Evolutionary conservation across 2,329 filamentous ascomycete genomes (phyloP), one percentile per base, ranked within the genome.

Genomic region (Coniochaeta sp.): DNA sequence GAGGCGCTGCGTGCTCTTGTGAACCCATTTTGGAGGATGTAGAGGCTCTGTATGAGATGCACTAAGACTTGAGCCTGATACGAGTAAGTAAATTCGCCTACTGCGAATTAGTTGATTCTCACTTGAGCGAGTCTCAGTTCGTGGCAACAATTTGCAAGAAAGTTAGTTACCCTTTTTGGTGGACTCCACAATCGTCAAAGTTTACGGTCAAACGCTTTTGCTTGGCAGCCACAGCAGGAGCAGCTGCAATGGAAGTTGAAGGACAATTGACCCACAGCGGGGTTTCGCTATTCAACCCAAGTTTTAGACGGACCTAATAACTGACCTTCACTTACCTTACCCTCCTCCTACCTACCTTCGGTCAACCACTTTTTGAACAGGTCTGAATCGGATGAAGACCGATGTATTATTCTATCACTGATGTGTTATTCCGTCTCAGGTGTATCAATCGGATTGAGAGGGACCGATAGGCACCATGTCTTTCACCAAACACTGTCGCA

Each of bases 1-100:
- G 44, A 63, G 34, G 17, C 63, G 65, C 34, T 66, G 65, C 10
- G 34, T 32, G 19, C 54, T 57, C 66, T 30, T 63, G 62, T n/a
- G 61, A 22, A 14, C 64, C 65, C 66, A 67, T 67, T 14, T 4
- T 62, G 12, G n/a, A 12, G 9, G 14, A 30, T n/a, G 4, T 24
- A 16, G 26, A 24, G 12, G 19, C 22, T 14, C 26, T 3, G 19
- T 22, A 28, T 52, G 47, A 52, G 47, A 28, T 52, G 47, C 10
- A n/a, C 2, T 40, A 19, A n/a, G 38, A 10, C 4, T 40, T 17
- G 17, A 40, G n/a, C 4, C 7, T n/a, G 38, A 40, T n/a, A 40
- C 9, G 10, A 40, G 38, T 40, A 10, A n/a, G n/a, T 10, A 9
- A n/a, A 19, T 40, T 40, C 17, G 38, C 38, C 14, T n/a, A 34